These are phyloP conservation scores for Cytospora chrysosperma DNA, from an alignment of 2,329 filamentous ascomycete genomes.

Conservation along the genomic window DNA sequence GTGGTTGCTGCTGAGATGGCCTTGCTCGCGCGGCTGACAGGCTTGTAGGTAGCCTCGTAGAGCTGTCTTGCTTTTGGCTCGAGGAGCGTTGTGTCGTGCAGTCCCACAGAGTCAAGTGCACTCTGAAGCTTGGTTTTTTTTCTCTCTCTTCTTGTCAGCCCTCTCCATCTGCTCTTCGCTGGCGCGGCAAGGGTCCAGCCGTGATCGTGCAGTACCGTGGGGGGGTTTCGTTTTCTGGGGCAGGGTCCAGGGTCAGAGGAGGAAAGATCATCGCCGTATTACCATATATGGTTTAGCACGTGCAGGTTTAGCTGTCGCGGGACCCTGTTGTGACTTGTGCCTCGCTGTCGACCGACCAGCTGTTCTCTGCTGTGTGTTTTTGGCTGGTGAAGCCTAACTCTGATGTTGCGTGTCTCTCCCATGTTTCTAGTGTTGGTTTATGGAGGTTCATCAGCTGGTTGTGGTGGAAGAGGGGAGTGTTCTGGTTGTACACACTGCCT, in stretches of 20 bases:
- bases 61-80: slow-evolving; percentile 2
- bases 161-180: neutral
- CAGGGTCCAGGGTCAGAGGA: neutral
- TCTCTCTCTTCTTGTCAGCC: neutral
- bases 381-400: neutral
- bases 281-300: slow-evolving; percentile 1
- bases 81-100: neutral
- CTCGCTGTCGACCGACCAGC: neutral
- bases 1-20: slow-evolving; percentile 10
- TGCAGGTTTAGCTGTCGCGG: neutral
- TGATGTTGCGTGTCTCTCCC: neutral
- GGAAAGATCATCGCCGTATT: neutral
- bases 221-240: neutral
- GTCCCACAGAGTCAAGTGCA: neutral
- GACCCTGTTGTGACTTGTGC: neutral
- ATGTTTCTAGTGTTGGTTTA: neutral
- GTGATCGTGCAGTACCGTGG: neutral
- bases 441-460: neutral
- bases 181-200: neutral
- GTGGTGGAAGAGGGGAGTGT: too few species aligned
- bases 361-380: neutral
- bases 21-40: slow-evolving; percentile 22
- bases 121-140: neutral
- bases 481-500: too few species aligned
- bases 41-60: slow-evolving; percentile 20